Base-by-base conservation (phyloP, 495 filamentous ascomycete species). In the Penicillium silybi region DNA sequence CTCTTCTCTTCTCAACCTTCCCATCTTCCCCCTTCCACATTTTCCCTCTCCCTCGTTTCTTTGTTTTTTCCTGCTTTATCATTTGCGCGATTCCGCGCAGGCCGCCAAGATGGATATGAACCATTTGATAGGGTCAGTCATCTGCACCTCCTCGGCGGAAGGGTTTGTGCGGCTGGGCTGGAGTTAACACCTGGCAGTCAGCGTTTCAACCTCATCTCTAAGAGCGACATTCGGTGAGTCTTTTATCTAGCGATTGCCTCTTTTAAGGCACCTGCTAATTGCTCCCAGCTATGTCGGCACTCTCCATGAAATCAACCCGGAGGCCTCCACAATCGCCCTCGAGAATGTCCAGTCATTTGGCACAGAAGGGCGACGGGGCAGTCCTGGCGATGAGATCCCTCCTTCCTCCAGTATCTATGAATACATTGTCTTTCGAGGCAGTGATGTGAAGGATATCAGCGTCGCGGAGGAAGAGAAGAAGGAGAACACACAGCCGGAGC, bases 391-490 rank as follows among this genome's bases (percentile, higher is more conserved):
- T 34, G 90, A 95, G 70, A 85, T 96, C 37, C 72, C 87, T 19
- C 79, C 88, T 6, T 92, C 89, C 0, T 82, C 88, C 46, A 86
- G 85, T 57, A 75, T 97, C 60, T 99, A 97, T 74, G 95, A 97
- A 66, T 97, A 99, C 77, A 97, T 99, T 62, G 92, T 99, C 53
- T 99, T 99, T 68, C 88, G 92, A 41, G 93, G 95, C 46, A 96
- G 90, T 68, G 93, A 99, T 78, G 93, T 99, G 63, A 97, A 97
- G 74, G 92, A 99, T 67, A 81, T 99, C 60, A 85, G 88, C 50
- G 88, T 99, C 60, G 91, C 95, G 53, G 85, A 93, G 6, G 61
- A 66, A 57, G 77, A 82, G 35, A 82, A 86, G 6, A 87, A 91
- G 67, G 86, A 93, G 66, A 83, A 83, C 56, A 76, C 86, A 61